Base-by-base conservation (phyloP, 2,329 filamentous ascomycete genomes). In the Dothistroma pini region DNA sequence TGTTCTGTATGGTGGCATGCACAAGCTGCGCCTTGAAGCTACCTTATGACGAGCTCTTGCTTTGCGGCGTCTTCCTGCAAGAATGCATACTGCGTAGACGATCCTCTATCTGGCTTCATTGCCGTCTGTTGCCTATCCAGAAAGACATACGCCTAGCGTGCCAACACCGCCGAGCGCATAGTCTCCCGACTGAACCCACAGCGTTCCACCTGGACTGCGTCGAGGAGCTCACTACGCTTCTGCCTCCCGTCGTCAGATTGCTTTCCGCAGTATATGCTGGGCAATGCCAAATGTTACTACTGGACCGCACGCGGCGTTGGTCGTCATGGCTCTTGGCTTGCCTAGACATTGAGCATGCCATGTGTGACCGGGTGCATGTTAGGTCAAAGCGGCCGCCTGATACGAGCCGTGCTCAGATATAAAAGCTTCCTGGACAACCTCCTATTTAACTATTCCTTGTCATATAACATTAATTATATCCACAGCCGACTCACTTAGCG, bases 111-210 rank as follows among this genome's bases (percentile, higher is more conserved):
- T 32, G 32, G 52, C 19, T 38, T 11, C n/a, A 31, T 48, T 47
- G 3, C 16, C 29, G 29, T 34, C 9, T 19, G 16, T 50, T 4
- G 10, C 6, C 55, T 35, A 4, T 3, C 16, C n/a, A n/a, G 29
- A 57, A 32, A 12, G 41, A 48, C 47, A 31, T 21, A 49, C 58
- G 60, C 63, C 61, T 61, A 54, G 22, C n/a, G 53, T 54, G 63
- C 63, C 63, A 65, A 65, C 56, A 54, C 49, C 41, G 58, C 58
- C 41, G 60, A 54, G 49, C 51, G 49, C 47, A 32, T 44, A 41
- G 49, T 31, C 31, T 34, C 47, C 19, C 22, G 35, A n/a, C 47
- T 55, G 60, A 54, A 21, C 56, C 44, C 7, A 44, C 31, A 29
- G 44, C 29, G 22, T 55, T 32, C 56, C 59, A 57, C 57, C 59